Evolutionary conservation across 2,329 filamentous ascomycete species (phyloP).

Genomic region (Alternaria tenuissima): DNA sequence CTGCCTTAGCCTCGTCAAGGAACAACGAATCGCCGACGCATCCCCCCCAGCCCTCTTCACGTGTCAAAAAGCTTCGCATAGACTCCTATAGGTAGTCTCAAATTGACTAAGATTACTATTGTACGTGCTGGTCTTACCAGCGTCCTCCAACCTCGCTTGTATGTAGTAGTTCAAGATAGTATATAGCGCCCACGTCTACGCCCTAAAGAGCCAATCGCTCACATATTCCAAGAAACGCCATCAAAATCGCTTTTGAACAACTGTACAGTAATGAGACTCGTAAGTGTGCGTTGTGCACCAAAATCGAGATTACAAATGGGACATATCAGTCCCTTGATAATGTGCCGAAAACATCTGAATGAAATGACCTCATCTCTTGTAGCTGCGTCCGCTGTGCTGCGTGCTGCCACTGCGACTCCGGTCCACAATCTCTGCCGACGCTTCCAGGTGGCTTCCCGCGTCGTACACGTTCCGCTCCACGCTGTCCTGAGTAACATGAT

Average conservation of each 20-base stretch:
- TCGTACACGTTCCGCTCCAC: conserved; percentile 46
- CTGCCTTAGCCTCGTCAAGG: conserved; percentile 4
- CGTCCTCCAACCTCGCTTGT: neutral
- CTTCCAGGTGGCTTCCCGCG: conserved; percentile 44
- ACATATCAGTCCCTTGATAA: neutral
- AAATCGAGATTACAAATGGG: conserved; percentile 16
- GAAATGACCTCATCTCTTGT: conserved; percentile 10
- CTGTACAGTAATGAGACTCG: conserved; percentile 39
- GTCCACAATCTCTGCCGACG: conserved; percentile 49
- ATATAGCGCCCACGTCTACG: conserved; percentile 9
- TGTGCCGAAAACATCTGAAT: conserved; percentile 12
- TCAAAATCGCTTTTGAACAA: conserved; percentile 25
- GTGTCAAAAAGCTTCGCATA: neutral
- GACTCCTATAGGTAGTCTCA: neutral
- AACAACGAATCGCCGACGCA: conserved; percentile 1
- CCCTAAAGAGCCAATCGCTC: conserved; percentile 12
- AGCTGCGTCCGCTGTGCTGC: conserved; percentile 35
- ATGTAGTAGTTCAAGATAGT: conserved; percentile 1
- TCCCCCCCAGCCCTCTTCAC: neutral
- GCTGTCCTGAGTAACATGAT: conserved; percentile 50
- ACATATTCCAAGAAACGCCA: conserved; percentile 16
- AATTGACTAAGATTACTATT: conserved; percentile 18
- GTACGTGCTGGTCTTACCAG: conserved; percentile 6
- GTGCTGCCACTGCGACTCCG: conserved; percentile 47
- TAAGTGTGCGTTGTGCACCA: conserved; percentile 18